Percentiles rank a stretch among this genome's conserved stretches.
phyloP scores from a whole-genome alignment of 768 basidiomycete species.

The Flagelloscypha sp. region DNA sequence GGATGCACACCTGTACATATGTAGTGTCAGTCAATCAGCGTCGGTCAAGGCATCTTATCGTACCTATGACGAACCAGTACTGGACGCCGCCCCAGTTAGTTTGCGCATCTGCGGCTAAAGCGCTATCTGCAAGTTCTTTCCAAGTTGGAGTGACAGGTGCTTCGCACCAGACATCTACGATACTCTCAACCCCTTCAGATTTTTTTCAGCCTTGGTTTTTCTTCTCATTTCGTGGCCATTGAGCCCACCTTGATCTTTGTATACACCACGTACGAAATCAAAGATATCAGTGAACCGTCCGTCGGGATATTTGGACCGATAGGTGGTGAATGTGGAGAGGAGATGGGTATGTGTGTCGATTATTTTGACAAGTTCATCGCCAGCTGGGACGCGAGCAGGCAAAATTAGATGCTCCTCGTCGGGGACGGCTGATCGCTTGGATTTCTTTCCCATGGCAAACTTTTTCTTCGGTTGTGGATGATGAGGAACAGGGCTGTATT shows the following conservation, averaged over 20 bases:
- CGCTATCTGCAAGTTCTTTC: conserved; percentile 70
- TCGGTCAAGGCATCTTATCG: conserved; percentile 15
- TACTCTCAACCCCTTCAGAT: conserved; percentile 52
- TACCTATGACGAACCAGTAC: conserved; percentile 86
- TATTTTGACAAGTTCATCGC: too few species aligned
- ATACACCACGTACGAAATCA: conserved; percentile 62
- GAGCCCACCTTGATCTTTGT: conserved; percentile 43
- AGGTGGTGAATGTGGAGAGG: conserved; percentile 61
- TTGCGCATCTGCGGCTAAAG: conserved; percentile 38
- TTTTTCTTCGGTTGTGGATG: too few species aligned
- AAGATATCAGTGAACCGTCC: conserved; percentile 48
- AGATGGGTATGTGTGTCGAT: conserved; percentile 85
- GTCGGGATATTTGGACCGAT: conserved; percentile 52
- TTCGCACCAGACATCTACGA: conserved; percentile 89
- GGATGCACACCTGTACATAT: conserved; percentile 57
- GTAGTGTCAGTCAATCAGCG: conserved; percentile 1
- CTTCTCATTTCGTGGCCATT: too few species aligned
- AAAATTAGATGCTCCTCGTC: conserved; percentile 26
- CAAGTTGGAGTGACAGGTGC: conserved; percentile 54
- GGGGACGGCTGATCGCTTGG: conserved; percentile 22
- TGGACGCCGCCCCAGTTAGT: conserved; percentile 58
- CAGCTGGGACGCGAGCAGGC: conserved; percentile 17
- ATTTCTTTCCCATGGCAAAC: conserved; percentile 37
- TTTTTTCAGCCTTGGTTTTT: too few species aligned
- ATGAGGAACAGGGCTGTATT: too few species aligned